phyloP scores from a whole-genome alignment of 441 rosid genomes.

The Jatropha podagrica region DNA sequence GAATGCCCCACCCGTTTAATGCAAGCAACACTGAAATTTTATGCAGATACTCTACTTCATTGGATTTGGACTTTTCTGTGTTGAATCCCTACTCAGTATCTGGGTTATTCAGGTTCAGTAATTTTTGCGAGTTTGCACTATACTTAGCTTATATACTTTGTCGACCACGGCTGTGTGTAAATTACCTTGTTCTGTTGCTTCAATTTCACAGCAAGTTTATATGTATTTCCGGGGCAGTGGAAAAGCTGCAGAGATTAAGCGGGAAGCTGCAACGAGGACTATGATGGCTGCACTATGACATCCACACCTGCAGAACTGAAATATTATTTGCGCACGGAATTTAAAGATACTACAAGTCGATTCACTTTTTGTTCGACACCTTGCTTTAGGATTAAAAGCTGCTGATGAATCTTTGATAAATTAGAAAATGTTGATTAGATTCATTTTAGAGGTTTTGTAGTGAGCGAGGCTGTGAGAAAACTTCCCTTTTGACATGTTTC shows the following conservation, averaged over 20 bases:
- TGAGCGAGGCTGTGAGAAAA: neutral
- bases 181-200: slow-evolving; percentile 4
- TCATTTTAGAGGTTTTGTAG: slow-evolving; percentile 20
- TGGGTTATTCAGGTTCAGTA: slow-evolving; percentile 94
- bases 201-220: slow-evolving; percentile 82
- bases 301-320: slow-evolving; percentile 11
- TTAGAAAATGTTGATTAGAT: slow-evolving; percentile 16
- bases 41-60: slow-evolving; percentile 81
- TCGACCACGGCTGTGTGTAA: neutral
- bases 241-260: slow-evolving; percentile 87
- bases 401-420: slow-evolving; percentile 18
- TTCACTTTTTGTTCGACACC: slow-evolving; percentile 14
- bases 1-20: slow-evolving; percentile 5
- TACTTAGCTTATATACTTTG: neutral
- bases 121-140: slow-evolving; percentile 15
- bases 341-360: neutral
- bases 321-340: slow-evolving; percentile 19
- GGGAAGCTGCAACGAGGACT: slow-evolving; percentile 63
- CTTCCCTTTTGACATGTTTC: neutral
- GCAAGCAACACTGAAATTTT: slow-evolving; percentile 4
- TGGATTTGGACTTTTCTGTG: slow-evolving; percentile 76
- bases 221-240: slow-evolving; percentile 99
- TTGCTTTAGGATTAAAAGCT: slow-evolving; percentile 16
- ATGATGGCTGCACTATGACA: slow-evolving; percentile 71
- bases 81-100: slow-evolving; percentile 82